These are phyloP conservation scores for Daldinia eschscholtzii DNA, from an alignment of 2,329 filamentous ascomycete genomes.

Conservation along the genomic window DNA sequence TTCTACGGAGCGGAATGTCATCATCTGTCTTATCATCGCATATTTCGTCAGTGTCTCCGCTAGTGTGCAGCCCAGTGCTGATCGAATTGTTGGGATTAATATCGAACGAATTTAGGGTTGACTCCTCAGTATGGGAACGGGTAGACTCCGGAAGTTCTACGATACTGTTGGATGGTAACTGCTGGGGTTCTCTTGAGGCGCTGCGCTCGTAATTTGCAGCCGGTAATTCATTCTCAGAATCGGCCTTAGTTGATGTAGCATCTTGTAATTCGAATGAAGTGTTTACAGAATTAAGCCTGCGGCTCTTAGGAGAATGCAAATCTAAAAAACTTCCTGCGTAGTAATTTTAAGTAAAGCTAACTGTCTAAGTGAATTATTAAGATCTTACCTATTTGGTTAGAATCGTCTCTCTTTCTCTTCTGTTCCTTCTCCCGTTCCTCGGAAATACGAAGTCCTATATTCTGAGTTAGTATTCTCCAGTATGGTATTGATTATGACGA, in stretches of 20 bases:
- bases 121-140: not conserved
- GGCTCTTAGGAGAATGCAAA: not conserved
- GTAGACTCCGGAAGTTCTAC: not conserved
- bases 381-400: not conserved
- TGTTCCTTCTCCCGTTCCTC: not conserved
- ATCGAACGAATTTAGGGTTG: not conserved
- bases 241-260: not conserved
- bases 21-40: not conserved
- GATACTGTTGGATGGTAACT: not conserved
- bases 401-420: conserved; percentile 2
- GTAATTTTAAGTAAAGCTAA: not conserved
- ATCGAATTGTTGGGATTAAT: too few relatives aligned
- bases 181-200: not conserved
- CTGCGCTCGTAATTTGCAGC: not conserved
- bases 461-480: not conserved
- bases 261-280: not conserved
- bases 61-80: not conserved
- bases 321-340: not conserved
- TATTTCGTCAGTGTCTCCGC: too few relatives aligned
- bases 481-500: too few relatives aligned
- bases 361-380: not conserved
- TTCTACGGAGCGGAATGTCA: not conserved
- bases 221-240: too few relatives aligned
- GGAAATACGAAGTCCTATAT: not conserved
- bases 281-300: not conserved